Evolutionary conservation across 352 stramenopile genomes (phyloP), one percentile per base, ranked within the genome.

Genomic region (Pythium dissimile): DNA sequence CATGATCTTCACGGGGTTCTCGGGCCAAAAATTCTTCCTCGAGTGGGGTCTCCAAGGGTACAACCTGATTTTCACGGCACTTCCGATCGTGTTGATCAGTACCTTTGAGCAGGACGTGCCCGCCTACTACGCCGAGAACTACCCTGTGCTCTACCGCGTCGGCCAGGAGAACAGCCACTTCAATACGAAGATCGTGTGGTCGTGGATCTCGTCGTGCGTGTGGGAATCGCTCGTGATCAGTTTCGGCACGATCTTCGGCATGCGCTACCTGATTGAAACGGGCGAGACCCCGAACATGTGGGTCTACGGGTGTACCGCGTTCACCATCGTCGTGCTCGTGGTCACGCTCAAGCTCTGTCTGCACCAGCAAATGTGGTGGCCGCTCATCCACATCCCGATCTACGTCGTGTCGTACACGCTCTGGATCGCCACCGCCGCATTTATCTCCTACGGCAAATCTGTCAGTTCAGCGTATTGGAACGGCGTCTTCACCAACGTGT

Each of bases 271-370:
- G 44, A 75, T 81, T 4, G 76, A 84, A 2, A 77, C 80, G 23
- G 95, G 91, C 5, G 84, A 96, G 61, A 96, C 92, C 38, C 83
- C 86, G 8, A 96, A 88, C 44, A 88, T 98, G 74, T 97, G 95
- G 73, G 86, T 97, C 27, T 95, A 98, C 54, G 96, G 96, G 37
- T 96, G 86, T 37, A 92, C 86, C 3, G 88, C 95, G 37, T 99
- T 98, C 71, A 96, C 92, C 15, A 89, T 94, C 58, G 79, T 98
- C 28, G 75, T 99, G 41, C 79, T 98, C 37, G 78, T 98, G n/a
- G 86, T 98, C 43, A 97, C 93, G 30, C 72, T 97, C 53, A 99
- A 99, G 77, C 82, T 97, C 2, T 86, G 83, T 51, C 59, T 94
- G 43, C 80, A 92, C 43, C 82, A 94, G 59, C 79, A 94, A 54